Conservation (phyloP, 805 yeast genomes). For the Metschnikowia santaceciliae region DNA sequence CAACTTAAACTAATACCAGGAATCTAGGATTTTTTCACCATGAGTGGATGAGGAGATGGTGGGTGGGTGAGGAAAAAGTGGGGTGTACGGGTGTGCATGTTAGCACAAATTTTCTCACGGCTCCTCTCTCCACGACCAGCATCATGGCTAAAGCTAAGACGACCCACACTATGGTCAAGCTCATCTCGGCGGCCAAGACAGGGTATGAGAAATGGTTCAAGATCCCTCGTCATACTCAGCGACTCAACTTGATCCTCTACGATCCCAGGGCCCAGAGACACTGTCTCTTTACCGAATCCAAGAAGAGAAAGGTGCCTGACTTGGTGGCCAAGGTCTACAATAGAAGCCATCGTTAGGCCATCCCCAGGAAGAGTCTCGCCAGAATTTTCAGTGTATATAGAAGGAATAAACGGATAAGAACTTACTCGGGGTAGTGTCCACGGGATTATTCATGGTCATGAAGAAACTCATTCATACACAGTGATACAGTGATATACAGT, state of each 20-base stretch:
- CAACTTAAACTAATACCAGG: too few species aligned
- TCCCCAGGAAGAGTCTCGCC: too few species aligned
- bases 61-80: not conserved
- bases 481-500: too few species aligned
- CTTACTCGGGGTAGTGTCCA: too few species aligned
- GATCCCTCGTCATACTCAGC: constrained; percentile 77
- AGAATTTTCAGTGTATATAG: too few species aligned
- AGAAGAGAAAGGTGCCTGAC: constrained; percentile 75
- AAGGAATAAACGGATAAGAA: too few species aligned
- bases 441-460: too few species aligned
- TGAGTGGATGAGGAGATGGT: too few species aligned
- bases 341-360: constrained; percentile 18
- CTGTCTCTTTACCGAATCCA: constrained; percentile 83
- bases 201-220: constrained; percentile 80
- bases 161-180: constrained; percentile 76
- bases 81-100: constrained; percentile 3
- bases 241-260: constrained; percentile 61
- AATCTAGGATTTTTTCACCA: not conserved
- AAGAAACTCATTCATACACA: too few species aligned
- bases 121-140: not conserved
- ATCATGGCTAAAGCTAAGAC: constrained; percentile 53
- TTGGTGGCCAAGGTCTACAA: constrained; percentile 34
- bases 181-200: constrained; percentile 85
- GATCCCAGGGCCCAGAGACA: constrained; percentile 68
- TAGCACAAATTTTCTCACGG: not conserved